A percentile compares a stretch with the other conserved stretches of the same genome.
phyloP scores from a whole-genome alignment of 2,329 filamentous ascomycete genomes.

The Ceratocystis eucalypticola region DNA sequence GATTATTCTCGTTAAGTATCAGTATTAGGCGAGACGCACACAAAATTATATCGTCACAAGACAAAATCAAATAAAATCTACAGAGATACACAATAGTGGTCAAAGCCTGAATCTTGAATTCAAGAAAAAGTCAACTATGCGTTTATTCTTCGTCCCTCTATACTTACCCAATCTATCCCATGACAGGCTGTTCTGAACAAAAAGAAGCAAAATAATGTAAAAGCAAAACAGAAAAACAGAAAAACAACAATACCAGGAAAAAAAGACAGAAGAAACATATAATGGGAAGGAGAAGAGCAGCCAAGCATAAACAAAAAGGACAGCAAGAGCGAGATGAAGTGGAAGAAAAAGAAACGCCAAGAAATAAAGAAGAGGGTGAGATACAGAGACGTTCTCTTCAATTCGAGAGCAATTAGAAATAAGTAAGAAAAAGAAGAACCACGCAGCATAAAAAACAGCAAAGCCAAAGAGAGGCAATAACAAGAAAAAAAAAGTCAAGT shows the following conservation, averaged over 20 bases:
- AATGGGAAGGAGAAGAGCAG: neutral
- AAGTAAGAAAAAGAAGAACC: conserved; percentile 12
- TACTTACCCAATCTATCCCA: conserved; percentile 1
- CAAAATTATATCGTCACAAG: neutral
- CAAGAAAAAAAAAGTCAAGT: conserved; percentile 9
- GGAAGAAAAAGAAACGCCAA: neutral
- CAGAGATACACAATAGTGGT: neutral
- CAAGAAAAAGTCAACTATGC: conserved; percentile 5
- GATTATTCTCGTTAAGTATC: neutral
- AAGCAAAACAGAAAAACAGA: neutral
- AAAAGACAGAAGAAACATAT: neutral
- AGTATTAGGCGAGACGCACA: neutral
- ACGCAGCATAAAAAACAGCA: conserved; percentile 4
- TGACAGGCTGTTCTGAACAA: conserved; percentile 5
- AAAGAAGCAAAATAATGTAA: neutral
- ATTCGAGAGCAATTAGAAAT: neutral
- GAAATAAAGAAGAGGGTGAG: neutral
- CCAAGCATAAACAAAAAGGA: neutral
- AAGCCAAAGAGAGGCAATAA: conserved; percentile 21
- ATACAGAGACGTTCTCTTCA: neutral
- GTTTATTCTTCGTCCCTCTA: conserved; percentile 8
- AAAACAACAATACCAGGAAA: neutral
- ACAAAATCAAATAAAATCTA: neutral
- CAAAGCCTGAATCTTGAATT: neutral
- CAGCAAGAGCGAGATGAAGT: neutral